Base-by-base conservation (phyloP, 306 rosid genomes). In the Quercus glauca region DNA sequence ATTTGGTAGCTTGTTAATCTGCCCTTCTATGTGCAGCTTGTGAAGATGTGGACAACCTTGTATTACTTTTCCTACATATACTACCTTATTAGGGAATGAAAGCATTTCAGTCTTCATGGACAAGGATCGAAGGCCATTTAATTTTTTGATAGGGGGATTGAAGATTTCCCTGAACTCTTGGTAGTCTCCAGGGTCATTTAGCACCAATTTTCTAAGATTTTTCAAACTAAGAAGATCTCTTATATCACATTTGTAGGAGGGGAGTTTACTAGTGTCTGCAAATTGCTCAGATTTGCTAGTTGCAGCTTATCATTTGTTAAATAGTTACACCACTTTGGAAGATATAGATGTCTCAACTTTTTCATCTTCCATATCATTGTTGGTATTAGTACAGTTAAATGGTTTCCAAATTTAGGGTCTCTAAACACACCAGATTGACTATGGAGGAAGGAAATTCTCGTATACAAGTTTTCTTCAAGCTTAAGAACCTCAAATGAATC, bases 251-350 rank as follows among this genome's bases (percentile, higher is more conserved):
- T 76, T 82, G 76, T 80, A 78, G 4, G 83, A 0, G 90, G 90
- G 41, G 88, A 83, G 51, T 90, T 88, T 18, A 88, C 89, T 0
- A 88, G 55, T 2, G 90, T 88, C 77, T 84, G 92, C 78, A n/a
- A n/a, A n/a, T n/a, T n/a, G n/a, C n/a, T n/a, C n/a, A n/a, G n/a
- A n/a, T n/a, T n/a, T n/a, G n/a, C n/a, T n/a, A n/a, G n/a, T n/a
- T n/a, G n/a, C n/a, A n/a, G n/a, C n/a, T n/a, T n/a, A n/a, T n/a
- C n/a, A n/a, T n/a, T n/a, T n/a, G n/a, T n/a, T n/a, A n/a, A n/a
- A n/a, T n/a, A n/a, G n/a, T n/a, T n/a, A n/a, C n/a, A n/a, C n/a
- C n/a, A n/a, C n/a, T n/a, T n/a, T n/a, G n/a, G n/a, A n/a, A n/a
- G n/a, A n/a, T n/a, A n/a, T n/a, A n/a, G n/a, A n/a, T n/a, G n/a